Evolutionary conservation across 768 basidiomycete species (phyloP).

Genomic region (Suillus subluteus): DNA sequence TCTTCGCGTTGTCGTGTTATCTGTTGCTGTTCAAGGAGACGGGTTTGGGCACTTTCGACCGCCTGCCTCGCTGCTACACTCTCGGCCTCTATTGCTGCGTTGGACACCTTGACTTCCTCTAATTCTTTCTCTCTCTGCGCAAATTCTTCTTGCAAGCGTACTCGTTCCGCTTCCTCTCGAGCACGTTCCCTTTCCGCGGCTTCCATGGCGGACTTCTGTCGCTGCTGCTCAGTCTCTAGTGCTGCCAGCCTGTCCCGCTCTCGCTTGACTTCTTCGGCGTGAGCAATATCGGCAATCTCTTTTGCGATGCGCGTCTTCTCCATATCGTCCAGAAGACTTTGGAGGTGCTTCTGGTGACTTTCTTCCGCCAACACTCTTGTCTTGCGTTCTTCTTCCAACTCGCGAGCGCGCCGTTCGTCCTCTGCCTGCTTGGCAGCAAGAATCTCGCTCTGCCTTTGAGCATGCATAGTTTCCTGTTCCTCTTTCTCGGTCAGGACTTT

Average conservation of each 20-base stretch:
- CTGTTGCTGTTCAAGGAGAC: too few relatives aligned
- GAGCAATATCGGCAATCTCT: slow-evolving; percentile 23
- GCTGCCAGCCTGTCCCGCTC: slow-evolving; percentile 34
- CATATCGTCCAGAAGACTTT: slow-evolving; percentile 30
- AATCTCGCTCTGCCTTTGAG: slow-evolving; percentile 32
- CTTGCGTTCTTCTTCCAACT: slow-evolving; percentile 35
- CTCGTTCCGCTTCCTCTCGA: too few relatives aligned
- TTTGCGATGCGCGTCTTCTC: slow-evolving; percentile 27
- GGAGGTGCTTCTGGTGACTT: slow-evolving; percentile 32
- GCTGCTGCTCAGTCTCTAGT: slow-evolving; percentile 28
- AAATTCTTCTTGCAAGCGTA: too few relatives aligned
- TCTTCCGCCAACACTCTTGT: slow-evolving; percentile 29
- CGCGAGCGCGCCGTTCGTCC: slow-evolving; percentile 30
- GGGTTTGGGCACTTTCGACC: too few relatives aligned
- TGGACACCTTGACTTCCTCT: too few relatives aligned
- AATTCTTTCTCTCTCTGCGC: too few relatives aligned
- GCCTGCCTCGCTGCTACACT: too few relatives aligned
- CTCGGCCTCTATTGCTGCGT: too few relatives aligned
- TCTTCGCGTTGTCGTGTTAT: too few relatives aligned
- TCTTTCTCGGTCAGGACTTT: slow-evolving; percentile 31
- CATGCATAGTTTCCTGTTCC: slow-evolving; percentile 29
- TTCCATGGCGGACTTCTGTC: too few relatives aligned
- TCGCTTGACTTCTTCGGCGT: slow-evolving; percentile 25
- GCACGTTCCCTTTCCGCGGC: too few relatives aligned
- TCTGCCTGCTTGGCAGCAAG: slow-evolving; percentile 28